These are phyloP conservation scores for Elsinoe perseae DNA, from an alignment of 2,329 filamentous ascomycete species.

Conservation along the genomic window DNA sequence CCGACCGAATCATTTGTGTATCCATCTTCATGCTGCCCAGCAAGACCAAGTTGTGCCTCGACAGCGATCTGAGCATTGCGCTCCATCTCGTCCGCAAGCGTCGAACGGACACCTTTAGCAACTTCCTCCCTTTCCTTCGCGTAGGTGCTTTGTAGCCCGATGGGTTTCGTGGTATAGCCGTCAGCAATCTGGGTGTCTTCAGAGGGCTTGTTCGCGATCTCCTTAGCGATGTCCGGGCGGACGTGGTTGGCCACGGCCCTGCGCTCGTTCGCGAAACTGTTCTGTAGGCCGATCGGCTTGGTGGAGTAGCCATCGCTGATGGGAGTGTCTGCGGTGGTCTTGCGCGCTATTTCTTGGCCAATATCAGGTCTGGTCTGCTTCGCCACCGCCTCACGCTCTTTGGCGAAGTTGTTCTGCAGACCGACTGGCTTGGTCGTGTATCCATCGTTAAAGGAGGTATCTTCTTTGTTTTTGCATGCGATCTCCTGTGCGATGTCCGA, in stretches of 20 bases:
- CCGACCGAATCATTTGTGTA: slow-evolving; percentile 34
- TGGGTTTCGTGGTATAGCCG: slow-evolving; percentile 18
- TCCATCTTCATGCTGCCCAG: slow-evolving; percentile 15
- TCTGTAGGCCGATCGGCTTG: slow-evolving; percentile 20
- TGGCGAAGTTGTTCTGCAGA: slow-evolving; percentile 19
- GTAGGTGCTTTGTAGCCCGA: slow-evolving; percentile 19
- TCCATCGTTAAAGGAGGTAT: slow-evolving; percentile 9
- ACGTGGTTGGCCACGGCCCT: slow-evolving; percentile 5
- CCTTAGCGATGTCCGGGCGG: neutral
- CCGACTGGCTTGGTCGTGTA: slow-evolving; percentile 18
- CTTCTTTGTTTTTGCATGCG: neutral
- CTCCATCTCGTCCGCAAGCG: slow-evolving; percentile 18
- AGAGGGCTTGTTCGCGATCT: neutral
- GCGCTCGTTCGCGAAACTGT: slow-evolving; percentile 19
- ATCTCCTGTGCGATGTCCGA: neutral
- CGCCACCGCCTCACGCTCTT: slow-evolving; percentile 11
- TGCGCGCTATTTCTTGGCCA: neutral
- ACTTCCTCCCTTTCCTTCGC: slow-evolving; percentile 17
- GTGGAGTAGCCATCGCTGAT: slow-evolving; percentile 17
- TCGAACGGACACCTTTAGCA: neutral
- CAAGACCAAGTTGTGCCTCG: neutral
- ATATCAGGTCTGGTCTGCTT: neutral
- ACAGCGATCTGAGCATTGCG: neutral
- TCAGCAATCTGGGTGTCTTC: slow-evolving; percentile 4
- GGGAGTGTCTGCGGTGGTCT: neutral